phyloP scores from a whole-genome alignment of 139 green algal species.

The Closterium sp. region DNA sequence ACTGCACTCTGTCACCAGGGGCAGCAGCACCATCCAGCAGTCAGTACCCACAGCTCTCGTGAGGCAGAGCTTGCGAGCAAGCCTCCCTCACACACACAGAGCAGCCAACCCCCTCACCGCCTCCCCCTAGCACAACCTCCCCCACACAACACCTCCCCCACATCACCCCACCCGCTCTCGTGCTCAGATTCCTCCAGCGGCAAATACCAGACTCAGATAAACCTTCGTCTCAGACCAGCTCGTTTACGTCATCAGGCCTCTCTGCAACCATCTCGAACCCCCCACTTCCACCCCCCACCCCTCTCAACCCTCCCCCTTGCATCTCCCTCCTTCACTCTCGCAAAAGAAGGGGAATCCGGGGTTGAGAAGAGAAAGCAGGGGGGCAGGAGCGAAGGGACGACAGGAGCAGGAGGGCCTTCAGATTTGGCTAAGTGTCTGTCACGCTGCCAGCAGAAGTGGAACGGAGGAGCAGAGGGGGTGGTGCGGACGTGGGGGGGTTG shows the following conservation, averaged over 20 bases:
- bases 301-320: not conserved
- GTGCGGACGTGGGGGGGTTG: not conserved
- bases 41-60: no score
- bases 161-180: not conserved
- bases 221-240: not conserved
- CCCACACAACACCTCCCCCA: not conserved
- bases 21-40: no score
- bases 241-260: not conserved
- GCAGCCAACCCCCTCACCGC: not conserved
- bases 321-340: not conserved
- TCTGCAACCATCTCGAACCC: not conserved
- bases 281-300: not conserved
- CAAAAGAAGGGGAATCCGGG: not conserved
- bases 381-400: not conserved
- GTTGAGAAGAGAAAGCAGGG: not conserved
- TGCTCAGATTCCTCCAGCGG: not conserved
- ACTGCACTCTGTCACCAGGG: no score
- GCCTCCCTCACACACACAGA: not conserved
- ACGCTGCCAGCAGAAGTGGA: not conserved
- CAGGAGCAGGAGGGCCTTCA: not conserved
- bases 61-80: not conserved
- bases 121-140: not conserved
- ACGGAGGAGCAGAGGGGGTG: not conserved
- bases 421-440: not conserved
- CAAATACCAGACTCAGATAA: not conserved